phyloP scores from a whole-genome alignment of 2,329 filamentous ascomycete genomes.

The Xylaria hypoxylon region DNA sequence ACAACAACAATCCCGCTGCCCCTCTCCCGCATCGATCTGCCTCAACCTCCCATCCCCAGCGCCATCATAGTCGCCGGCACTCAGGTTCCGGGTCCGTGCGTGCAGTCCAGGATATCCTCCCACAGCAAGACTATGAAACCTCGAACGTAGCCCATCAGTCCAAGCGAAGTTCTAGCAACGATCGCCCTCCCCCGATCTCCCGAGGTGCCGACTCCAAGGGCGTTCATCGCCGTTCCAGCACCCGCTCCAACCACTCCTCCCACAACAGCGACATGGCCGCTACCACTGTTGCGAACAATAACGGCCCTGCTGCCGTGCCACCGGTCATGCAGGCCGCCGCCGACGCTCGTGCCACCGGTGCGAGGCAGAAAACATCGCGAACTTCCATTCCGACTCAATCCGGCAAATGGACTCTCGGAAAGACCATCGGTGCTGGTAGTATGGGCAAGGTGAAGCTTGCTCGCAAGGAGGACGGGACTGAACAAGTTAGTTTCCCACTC shows the following conservation, averaged over 20 bases:
- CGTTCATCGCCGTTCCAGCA: slow-evolving; percentile 63
- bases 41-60: slow-evolving; percentile 51
- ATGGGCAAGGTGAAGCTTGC: slow-evolving; percentile 99
- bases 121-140: slow-evolving; percentile 79
- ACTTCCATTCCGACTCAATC: slow-evolving; percentile 92
- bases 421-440: slow-evolving; percentile 96
- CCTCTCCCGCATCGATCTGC: slow-evolving; percentile 45
- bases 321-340: slow-evolving; percentile 57
- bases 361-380: slow-evolving; percentile 67
- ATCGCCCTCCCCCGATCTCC: slow-evolving; percentile 64
- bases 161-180: slow-evolving; percentile 74
- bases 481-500: slow-evolving; percentile 74
- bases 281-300: slow-evolving; percentile 63
- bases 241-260: slow-evolving; percentile 58
- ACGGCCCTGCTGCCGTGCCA: slow-evolving; percentile 63
- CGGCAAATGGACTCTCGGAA: slow-evolving; percentile 93
- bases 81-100: slow-evolving; percentile 53
- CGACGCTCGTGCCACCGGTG: slow-evolving; percentile 61
- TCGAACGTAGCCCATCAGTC: slow-evolving; percentile 71
- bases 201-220: slow-evolving; percentile 65
- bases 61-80: slow-evolving; percentile 54
- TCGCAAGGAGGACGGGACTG: slow-evolving; percentile 86
- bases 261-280: slow-evolving; percentile 61
- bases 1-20: slow-evolving; percentile 39
- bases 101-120: slow-evolving; percentile 58